Evolutionary conservation across 768 basidiomycete species (phyloP).

Genomic region (Suillus lakei): DNA sequence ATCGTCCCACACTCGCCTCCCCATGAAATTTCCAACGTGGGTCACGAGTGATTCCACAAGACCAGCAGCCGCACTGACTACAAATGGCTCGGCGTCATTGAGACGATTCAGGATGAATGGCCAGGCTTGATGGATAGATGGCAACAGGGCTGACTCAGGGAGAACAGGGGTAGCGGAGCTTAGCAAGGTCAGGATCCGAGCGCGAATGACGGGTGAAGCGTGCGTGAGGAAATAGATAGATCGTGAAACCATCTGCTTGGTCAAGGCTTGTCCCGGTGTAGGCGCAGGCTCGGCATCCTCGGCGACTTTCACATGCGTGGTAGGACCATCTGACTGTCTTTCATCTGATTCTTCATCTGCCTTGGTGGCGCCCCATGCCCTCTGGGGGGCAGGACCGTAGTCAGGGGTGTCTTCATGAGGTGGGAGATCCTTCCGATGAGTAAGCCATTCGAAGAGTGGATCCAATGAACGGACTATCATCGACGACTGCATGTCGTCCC

Average conservation of each 20-base stretch:
- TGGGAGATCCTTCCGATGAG: slow-evolving; percentile 43
- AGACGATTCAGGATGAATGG: slow-evolving; percentile 91
- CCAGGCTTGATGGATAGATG: slow-evolving; percentile 89
- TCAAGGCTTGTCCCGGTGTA: slow-evolving; percentile 75
- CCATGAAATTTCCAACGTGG: slow-evolving; percentile 86
- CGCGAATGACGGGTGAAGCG: slow-evolving; percentile 82
- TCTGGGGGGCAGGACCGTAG: slow-evolving; percentile 63
- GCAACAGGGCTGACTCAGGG: slow-evolving; percentile 75
- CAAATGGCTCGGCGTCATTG: slow-evolving; percentile 72
- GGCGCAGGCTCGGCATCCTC: slow-evolving; percentile 51
- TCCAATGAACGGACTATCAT: slow-evolving; percentile 45
- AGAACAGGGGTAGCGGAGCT: slow-evolving; percentile 74
- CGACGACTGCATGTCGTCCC: slow-evolving; percentile 18
- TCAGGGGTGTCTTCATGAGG: slow-evolving; percentile 48
- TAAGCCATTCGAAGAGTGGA: slow-evolving; percentile 69
- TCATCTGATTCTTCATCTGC: slow-evolving; percentile 27
- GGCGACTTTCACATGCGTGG: slow-evolving; percentile 17
- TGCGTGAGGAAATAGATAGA: slow-evolving; percentile 93
- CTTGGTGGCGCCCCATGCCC: slow-evolving; percentile 55
- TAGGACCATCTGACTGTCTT: slow-evolving; percentile 21
- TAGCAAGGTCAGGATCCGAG: slow-evolving; percentile 79
- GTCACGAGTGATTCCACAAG: slow-evolving; percentile 74
- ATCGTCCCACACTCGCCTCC: slow-evolving; percentile 84
- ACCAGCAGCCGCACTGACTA: slow-evolving; percentile 75
- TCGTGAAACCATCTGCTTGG: slow-evolving; percentile 84